Evolutionary conservation across 1,284 basidiomycete species (phyloP), one percentile per base, ranked within the genome.

Genomic region (Apiotrichum porosum): DNA sequence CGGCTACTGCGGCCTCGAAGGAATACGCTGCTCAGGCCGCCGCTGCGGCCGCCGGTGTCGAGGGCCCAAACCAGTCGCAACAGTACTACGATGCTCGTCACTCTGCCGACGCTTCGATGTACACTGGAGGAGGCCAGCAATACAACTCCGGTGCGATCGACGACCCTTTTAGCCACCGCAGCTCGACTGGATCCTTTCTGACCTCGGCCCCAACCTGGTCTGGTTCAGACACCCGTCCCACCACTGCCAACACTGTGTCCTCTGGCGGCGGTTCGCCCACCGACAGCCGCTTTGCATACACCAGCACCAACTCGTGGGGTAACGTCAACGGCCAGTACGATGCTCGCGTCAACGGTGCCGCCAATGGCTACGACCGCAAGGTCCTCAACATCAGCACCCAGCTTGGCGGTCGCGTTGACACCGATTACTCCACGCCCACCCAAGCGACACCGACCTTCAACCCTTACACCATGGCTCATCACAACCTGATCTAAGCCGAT

Each of bases 1-100:
- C 48, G 6, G 58, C 57, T 31, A 63, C 55, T 33, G 51, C 56
- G 10, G 44, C 24, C 51, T 62, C 42, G 53, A 62, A 53, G 42
- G 48, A 54, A 35, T 35, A 44, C 35, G 26, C 44, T 19, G 39
- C 39, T n/a, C 44, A 44, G 4, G 47, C 52, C 3, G 46, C 42
- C 4, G 50, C 33, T 6, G 24, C 17, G 9, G 38, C 36, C 1
- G 37, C 38, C 3, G 39, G 39, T 15, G 37, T 40, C 17, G 38
- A 21, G 18, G n/a, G n/a, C n/a, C n/a, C n/a, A n/a, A 28, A 12
- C 26, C 26, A 28, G 26, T 28, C 26, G 6, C 8, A 6, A 6
- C 26, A 28, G 26, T 28, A 28, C 26, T n/a, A 18, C 19, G 39
- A 41, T 18, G 15, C 39, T 8, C 26, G 26, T 12, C 6, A 28